These are phyloP conservation scores for Cryptococcus depauperatus DNA, from an alignment of 1,284 basidiomycete species.

Conservation along the genomic window DNA sequence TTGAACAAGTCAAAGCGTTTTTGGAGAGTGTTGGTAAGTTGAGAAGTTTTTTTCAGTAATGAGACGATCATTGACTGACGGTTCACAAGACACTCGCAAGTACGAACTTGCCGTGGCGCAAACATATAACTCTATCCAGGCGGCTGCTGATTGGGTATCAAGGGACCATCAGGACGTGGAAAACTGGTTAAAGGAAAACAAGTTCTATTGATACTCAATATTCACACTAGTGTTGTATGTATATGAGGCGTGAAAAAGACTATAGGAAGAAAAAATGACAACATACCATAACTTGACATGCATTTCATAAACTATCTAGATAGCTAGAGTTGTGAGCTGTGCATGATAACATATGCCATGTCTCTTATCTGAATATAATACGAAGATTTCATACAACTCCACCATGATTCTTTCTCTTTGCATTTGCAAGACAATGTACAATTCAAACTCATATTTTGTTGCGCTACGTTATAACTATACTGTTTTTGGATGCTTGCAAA, in stretches of 20 bases:
- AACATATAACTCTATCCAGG: conserved; percentile 50
- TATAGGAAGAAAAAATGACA: too few species aligned
- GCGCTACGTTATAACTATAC: too few species aligned
- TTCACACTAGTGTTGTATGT: neutral
- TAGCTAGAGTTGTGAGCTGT: neutral
- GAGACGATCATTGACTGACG: neutral
- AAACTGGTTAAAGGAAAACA: conserved; percentile 10
- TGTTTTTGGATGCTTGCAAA: neutral
- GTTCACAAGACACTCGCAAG: conserved; percentile 37
- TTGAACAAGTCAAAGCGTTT: conserved; percentile 59
- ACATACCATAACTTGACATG: neutral
- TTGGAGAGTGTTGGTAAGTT: conserved; percentile 50
- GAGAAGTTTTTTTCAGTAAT: neutral
- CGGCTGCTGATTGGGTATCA: conserved; percentile 50
- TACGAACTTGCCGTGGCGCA: conserved; percentile 50
- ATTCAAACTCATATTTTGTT: too few species aligned
- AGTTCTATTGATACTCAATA: neutral
- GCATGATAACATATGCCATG: neutral
- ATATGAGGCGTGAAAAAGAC: too few species aligned
- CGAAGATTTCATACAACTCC: neutral
- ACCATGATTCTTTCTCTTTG: too few species aligned
- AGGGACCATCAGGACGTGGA: conserved; percentile 49
- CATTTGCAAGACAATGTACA: too few species aligned
- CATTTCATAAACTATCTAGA: neutral
- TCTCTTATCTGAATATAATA: neutral